Evolutionary conservation across 495 filamentous ascomycete species (phyloP).

Genomic region (Trichocladium antarcticum): DNA sequence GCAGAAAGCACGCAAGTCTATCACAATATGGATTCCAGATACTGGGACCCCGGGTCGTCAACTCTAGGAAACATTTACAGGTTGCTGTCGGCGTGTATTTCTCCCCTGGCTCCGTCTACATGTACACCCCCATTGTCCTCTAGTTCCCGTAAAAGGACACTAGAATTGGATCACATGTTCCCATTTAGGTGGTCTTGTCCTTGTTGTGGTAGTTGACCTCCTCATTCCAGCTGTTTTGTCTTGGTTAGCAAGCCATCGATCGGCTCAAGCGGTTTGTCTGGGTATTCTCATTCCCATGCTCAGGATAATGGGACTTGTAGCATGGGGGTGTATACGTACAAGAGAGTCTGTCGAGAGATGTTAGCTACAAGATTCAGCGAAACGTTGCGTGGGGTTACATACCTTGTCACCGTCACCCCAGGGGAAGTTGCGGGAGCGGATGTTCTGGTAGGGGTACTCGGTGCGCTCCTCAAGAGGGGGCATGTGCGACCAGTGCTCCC

Average conservation of each 20-base stretch:
- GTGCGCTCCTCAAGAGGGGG: conserved; percentile 74
- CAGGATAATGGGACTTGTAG: not conserved
- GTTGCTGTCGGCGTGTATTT: not conserved
- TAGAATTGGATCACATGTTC: not conserved
- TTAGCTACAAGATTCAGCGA: not conserved
- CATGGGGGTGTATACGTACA: conserved; percentile 25
- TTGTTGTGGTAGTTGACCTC: conserved; percentile 94
- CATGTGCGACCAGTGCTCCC: conserved; percentile 86
- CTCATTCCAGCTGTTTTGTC: conserved; percentile 74
- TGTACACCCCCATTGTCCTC: not conserved
- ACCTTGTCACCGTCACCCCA: conserved; percentile 95
- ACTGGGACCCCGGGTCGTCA: not conserved
- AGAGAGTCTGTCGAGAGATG: conserved; percentile 26
- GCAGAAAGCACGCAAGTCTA: not conserved
- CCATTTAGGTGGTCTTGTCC: conserved; percentile 54
- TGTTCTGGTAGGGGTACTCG: conserved; percentile 92
- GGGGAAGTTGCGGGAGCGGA: conserved; percentile 77
- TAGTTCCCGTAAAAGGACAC: not conserved
- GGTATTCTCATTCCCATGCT: not conserved
- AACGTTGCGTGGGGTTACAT: conserved; percentile 32
- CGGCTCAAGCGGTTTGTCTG: no score
- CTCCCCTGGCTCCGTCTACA: not conserved
- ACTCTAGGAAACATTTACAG: conserved; percentile 22
- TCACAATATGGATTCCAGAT: not conserved
- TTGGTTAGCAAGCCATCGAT: not conserved